Percentiles rank a stretch among this genome's conserved stretches.
These are phyloP conservation scores for Aspergillus costaricaensis DNA, from an alignment of 2,329 filamentous ascomycete genomes.

Conservation along the genomic window DNA sequence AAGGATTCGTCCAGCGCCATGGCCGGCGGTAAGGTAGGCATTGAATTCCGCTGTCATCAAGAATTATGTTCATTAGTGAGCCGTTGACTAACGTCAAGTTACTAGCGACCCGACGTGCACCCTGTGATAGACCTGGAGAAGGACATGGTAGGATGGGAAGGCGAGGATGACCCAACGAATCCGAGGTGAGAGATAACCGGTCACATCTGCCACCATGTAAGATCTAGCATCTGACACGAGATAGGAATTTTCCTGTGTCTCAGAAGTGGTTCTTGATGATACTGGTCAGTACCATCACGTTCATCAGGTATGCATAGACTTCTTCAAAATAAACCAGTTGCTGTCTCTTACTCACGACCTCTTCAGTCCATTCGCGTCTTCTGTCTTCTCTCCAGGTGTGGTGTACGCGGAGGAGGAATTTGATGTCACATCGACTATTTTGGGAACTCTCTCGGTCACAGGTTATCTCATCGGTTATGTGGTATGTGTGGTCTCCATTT, in stretches of 20 bases:
- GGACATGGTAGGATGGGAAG: slow-evolving; percentile 5
- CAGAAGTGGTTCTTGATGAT: slow-evolving; percentile 16
- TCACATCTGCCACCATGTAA: background rate
- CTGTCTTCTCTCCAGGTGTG: slow-evolving; percentile 13
- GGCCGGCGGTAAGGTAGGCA: background rate
- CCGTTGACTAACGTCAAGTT: background rate
- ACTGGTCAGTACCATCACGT: slow-evolving; percentile 14
- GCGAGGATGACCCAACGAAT: slow-evolving; percentile 1
- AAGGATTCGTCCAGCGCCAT: background rate
- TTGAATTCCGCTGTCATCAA: background rate
- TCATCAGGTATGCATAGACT: slow-evolving; percentile 12
- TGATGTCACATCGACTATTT: slow-evolving; percentile 9
- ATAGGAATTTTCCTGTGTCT: slow-evolving; percentile 11
- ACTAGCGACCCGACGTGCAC: background rate
- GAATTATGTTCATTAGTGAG: too few relatives aligned
- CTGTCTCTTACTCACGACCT: background rate
- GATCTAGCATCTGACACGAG: background rate
- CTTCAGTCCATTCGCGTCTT: slow-evolving; percentile 18
- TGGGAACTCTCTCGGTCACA: slow-evolving; percentile 10
- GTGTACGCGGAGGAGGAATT: slow-evolving; percentile 9
- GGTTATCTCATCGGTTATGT: slow-evolving; percentile 16
- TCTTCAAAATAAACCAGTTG: background rate
- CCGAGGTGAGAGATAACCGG: background rate
- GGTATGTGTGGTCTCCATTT: background rate
- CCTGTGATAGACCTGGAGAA: background rate